These are phyloP conservation scores for Adansonia digitata DNA, from an alignment of 345 rosid species.

Conservation along the genomic window DNA sequence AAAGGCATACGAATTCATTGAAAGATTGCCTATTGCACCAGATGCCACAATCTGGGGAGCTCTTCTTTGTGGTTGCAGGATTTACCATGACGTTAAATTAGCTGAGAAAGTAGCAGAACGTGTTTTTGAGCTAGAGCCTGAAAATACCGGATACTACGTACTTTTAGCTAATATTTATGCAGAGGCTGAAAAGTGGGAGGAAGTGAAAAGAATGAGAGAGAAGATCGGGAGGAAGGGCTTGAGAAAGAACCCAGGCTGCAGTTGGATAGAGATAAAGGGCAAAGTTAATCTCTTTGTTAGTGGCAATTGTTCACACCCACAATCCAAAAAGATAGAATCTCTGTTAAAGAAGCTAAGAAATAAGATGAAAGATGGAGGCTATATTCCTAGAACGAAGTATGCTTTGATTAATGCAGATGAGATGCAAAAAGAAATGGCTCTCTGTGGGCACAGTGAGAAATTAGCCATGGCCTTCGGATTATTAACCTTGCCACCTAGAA, in stretches of 20 bases:
- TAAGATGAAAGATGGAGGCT: constrained; percentile 56
- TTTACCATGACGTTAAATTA: constrained; percentile 53
- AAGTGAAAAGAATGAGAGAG: constrained; percentile 48
- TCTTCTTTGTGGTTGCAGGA: constrained; percentile 64
- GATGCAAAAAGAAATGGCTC: constrained; percentile 55
- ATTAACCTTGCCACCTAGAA: constrained; percentile 45
- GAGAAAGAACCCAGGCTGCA: constrained; percentile 66
- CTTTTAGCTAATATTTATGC: constrained; percentile 68
- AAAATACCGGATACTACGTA: constrained; percentile 59
- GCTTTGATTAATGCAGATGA: constrained; percentile 65
- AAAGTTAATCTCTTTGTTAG: constrained; percentile 57
- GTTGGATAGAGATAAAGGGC: constrained; percentile 70
- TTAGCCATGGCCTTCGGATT: constrained; percentile 64
- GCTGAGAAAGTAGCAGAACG: constrained; percentile 67
- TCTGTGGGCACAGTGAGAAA: constrained; percentile 76
- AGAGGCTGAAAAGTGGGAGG: constrained; percentile 68
- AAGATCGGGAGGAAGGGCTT: constrained; percentile 43
- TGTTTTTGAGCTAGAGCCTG: constrained; percentile 62
- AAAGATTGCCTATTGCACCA: constrained; percentile 60
- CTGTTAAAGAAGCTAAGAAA: constrained; percentile 37
- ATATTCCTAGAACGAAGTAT: constrained; percentile 37
- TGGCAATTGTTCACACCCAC: constrained; percentile 54
- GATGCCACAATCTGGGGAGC: constrained; percentile 77
- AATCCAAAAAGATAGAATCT: constrained; percentile 40
- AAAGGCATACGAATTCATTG: constrained; percentile 50